Base-by-base conservation (phyloP, 768 basidiomycete genomes). In the Naganishia kalamii region DNA sequence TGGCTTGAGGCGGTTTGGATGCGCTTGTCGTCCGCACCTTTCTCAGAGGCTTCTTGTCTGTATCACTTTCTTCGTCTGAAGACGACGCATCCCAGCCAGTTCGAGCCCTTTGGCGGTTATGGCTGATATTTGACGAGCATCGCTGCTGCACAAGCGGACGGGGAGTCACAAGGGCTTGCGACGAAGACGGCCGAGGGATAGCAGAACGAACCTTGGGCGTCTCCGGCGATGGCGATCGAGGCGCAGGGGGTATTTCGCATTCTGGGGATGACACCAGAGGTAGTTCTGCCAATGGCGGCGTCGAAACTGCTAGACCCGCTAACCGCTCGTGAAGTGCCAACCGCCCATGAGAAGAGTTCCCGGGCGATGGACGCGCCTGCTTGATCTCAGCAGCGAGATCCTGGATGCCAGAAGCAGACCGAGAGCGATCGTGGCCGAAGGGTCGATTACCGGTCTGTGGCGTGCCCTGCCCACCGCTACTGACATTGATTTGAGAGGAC, bases 51-150 rank as follows among this genome's bases (percentile, higher is more conserved):
- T 60, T 52, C 40, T 59, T 52, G 6, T 47, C 54, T 21, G 21
- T 11, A 21, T 50, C 65, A 46, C 60, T 62, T 8, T 62, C 61
- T 15, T 68, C 66, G 6, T 65, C 64, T 2, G 62, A 63, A 15
- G 66, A 67, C 10, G 66, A 63, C 3, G 60, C 49, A 35, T 57
- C 66, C 66, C 66, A 68, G 27, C 62, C 66, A 2, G 32, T 48
- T 21, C 41, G 61, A 6, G 43, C 25, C 29, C 27, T 67, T 21
- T 27, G 37, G 19, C 48, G 33, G 29, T 54, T 54, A 2, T 41
- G 19, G 43, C 62, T 64, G 15, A 62, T 50, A 43, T n/a, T 43
- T 3, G 66, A 63, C 4, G 46, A 7, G 40, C 47, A 61, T 15
- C 52, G 44, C 35, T 54, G 62, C n/a, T 48, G 62, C 12, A 29